These are phyloP conservation scores for Schwanniomyces polymorphus DNA, from an alignment of 805 yeast genomes.

Conservation along the genomic window DNA sequence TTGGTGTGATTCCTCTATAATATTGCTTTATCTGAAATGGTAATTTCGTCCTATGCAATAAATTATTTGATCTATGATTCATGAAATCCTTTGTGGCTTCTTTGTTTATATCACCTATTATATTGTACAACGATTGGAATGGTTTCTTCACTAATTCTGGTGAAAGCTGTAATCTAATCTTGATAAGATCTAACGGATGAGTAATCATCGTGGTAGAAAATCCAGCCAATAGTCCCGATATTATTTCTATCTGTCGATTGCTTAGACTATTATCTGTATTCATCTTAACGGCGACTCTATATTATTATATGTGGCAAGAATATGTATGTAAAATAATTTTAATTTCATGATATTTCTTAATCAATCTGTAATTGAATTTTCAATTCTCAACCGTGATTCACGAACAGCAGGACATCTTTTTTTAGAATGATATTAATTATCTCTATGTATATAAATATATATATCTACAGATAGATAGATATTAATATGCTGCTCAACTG, in stretches of 20 bases:
- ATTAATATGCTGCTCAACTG: no score
- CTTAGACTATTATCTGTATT: constrained; percentile 6
- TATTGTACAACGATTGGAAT: constrained; percentile 17
- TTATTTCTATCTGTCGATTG: constrained; percentile 47
- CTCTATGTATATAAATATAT: no score
- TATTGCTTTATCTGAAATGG: constrained; percentile 26
- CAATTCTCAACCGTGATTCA: neutral
- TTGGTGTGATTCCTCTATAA: constrained; percentile 81
- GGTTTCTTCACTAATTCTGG: constrained; percentile 10
- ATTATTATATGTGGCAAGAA: neutral
- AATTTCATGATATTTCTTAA: neutral
- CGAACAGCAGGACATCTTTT: no score
- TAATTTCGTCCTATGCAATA: constrained; percentile 1
- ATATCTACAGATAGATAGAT: no score
- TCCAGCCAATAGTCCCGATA: constrained; percentile 82
- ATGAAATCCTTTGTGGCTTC: constrained; percentile 16
- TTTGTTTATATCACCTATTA: constrained; percentile 17
- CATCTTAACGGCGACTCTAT: neutral
- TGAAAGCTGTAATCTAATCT: constrained; percentile 75
- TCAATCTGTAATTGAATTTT: neutral
- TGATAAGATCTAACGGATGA: constrained; percentile 88
- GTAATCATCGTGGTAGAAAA: constrained; percentile 72
- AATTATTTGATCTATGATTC: neutral
- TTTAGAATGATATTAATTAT: no score
- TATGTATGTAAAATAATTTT: neutral